These are phyloP conservation scores for Talaromyces nanjingensis DNA, from an alignment of 495 filamentous ascomycete genomes.

Conservation along the genomic window DNA sequence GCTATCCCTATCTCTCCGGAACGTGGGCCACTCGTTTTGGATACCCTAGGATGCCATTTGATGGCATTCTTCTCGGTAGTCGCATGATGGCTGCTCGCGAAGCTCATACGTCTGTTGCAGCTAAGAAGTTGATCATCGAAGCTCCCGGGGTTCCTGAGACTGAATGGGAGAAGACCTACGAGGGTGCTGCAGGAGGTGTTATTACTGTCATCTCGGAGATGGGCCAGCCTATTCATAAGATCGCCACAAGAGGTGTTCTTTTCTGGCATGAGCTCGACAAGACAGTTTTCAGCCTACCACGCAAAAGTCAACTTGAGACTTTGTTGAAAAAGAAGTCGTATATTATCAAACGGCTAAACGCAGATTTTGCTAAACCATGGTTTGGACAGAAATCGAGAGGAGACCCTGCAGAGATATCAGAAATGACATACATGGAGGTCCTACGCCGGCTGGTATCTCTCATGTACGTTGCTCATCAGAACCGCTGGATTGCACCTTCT, in stretches of 20 bases:
- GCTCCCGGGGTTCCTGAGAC: conserved; percentile 21
- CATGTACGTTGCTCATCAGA: conserved; percentile 92
- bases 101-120: conserved; percentile 24
- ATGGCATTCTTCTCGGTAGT: conserved; percentile 40
- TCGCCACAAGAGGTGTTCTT: conserved; percentile 29
- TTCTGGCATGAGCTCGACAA: conserved; percentile 33
- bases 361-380: conserved; percentile 30
- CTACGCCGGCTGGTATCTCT: conserved; percentile 90
- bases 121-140: conserved; percentile 20
- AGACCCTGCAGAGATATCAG: conserved; percentile 89
- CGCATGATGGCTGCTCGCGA: conserved; percentile 44
- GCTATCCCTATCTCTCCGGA: conserved; percentile 41
- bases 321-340: conserved; percentile 1
- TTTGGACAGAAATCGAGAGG: conserved; percentile 28
- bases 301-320: not conserved
- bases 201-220: conserved; percentile 35
- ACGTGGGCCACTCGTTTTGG: conserved; percentile 32
- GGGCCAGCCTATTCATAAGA: conserved; percentile 37
- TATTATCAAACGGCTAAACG: conserved; percentile 24
- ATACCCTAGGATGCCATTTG: conserved; percentile 41
- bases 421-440: conserved; percentile 96
- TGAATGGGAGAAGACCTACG: conserved; percentile 27
- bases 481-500: conserved; percentile 87
- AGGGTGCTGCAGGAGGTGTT: conserved; percentile 19
- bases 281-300: conserved; percentile 24